Evolutionary conservation across 1,284 basidiomycete genomes (phyloP).

Genomic region (Sanghuangporus sanghuang): DNA sequence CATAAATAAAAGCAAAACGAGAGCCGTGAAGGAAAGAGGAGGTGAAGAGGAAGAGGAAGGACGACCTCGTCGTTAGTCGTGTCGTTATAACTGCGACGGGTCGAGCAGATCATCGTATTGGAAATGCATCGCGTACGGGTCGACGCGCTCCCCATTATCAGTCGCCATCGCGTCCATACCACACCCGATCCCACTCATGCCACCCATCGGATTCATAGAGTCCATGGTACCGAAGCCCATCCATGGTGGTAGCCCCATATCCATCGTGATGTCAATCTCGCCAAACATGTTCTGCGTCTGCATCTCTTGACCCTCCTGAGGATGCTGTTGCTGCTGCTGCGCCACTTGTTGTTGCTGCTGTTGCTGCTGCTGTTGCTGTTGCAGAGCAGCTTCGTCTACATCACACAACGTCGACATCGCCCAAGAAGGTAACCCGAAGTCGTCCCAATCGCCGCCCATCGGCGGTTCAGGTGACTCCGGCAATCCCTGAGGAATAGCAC

Average conservation of each 20-base stretch:
- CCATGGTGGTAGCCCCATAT: slow-evolving; percentile 2
- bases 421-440: slow-evolving; percentile 12
- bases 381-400: background rate
- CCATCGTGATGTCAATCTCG: background rate
- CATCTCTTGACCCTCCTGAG: background rate
- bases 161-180: slow-evolving; percentile 6
- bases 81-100: slow-evolving; percentile 12
- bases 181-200: background rate
- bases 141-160: background rate
- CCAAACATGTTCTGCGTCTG: background rate
- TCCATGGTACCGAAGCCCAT: background rate
- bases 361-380: background rate
- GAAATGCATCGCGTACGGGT: slow-evolving; percentile 6
- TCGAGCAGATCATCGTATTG: slow-evolving; percentile 12
- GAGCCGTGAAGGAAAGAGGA: background rate
- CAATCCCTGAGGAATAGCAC: background rate
- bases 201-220: background rate
- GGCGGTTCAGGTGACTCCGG: slow-evolving; percentile 4
- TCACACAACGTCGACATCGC: slow-evolving; percentile 6
- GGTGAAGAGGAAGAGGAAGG: background rate
- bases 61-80: background rate
- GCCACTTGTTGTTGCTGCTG: background rate
- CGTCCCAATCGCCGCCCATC: background rate
- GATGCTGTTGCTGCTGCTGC: background rate
- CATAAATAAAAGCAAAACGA: slow-evolving; percentile 1